Conservation (phyloP, 2,329 filamentous ascomycete species). For the Aspergillus brasiliensis region DNA sequence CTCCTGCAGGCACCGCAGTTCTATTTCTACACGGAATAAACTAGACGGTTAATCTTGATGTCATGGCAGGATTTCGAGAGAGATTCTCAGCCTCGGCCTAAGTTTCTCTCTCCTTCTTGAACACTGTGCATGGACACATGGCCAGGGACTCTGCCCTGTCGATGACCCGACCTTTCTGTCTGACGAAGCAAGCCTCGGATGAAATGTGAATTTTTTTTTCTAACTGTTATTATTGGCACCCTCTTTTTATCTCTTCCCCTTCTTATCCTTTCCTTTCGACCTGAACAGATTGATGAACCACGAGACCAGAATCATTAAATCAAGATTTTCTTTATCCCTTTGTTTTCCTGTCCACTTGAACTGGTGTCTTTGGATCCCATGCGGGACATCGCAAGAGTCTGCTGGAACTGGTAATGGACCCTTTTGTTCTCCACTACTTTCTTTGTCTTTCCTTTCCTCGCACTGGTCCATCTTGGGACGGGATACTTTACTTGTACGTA, state of each 20-base stretch:
- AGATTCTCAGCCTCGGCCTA: neutral
- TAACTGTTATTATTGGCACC: neutral
- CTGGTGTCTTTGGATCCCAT: neutral
- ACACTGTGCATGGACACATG: conserved; percentile 9
- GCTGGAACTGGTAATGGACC: neutral
- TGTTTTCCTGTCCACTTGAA: neutral
- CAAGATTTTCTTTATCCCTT: neutral
- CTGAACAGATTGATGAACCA: conserved; percentile 14
- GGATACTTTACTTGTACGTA: neutral
- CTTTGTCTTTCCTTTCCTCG: neutral
- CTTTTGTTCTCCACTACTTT: neutral
- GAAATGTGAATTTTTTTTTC: conserved; percentile 8
- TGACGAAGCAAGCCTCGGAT: conserved; percentile 5
- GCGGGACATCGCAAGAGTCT: neutral
- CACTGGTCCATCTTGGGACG: neutral
- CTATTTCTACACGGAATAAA: conserved; percentile 3
- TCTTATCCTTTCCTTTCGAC: conserved; percentile 6
- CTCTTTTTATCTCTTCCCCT: conserved; percentile 1
- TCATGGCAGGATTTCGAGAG: conserved; percentile 1
- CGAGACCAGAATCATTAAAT: conserved; percentile 7
- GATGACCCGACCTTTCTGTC: neutral
- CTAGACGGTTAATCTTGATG: conserved; percentile 8
- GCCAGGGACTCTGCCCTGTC: neutral
- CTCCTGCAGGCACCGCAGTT: conserved; percentile 6
- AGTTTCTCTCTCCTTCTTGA: neutral